Percentiles rank a stretch among this genome's conserved stretches.
These are phyloP conservation scores for Haberlea rhodopensis DNA, from an alignment of 257 asterid genomes.

Conservation along the genomic window DNA sequence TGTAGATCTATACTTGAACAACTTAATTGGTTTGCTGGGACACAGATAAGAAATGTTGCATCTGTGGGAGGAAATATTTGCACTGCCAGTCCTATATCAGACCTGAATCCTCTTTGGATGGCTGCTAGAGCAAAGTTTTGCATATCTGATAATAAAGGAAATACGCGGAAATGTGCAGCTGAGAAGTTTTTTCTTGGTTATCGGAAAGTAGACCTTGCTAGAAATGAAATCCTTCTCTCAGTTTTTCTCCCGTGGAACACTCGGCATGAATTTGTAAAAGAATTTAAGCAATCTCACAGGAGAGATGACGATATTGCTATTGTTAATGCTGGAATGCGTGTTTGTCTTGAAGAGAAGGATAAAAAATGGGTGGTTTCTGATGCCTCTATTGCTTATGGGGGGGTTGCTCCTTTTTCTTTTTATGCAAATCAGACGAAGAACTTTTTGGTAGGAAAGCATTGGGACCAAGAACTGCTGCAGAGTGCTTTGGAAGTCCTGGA, in stretches of 20 bases:
- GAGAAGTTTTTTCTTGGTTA: slow-evolving; percentile 75
- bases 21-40: slow-evolving; percentile 94
- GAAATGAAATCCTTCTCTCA: slow-evolving; percentile 70
- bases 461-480: slow-evolving; percentile 63
- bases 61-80: slow-evolving; percentile 96
- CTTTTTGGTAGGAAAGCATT: slow-evolving; percentile 65
- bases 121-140: slow-evolving; percentile 72
- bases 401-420: slow-evolving; percentile 85
- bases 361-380: slow-evolving; percentile 70
- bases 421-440: slow-evolving; percentile 51
- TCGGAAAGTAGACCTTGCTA: slow-evolving; percentile 77
- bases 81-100: slow-evolving; percentile 98
- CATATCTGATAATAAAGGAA: slow-evolving; percentile 63
- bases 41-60: slow-evolving; percentile 79
- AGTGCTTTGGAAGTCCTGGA: slow-evolving; percentile 58
- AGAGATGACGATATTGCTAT: slow-evolving; percentile 97
- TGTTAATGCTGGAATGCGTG: slow-evolving; percentile 95
- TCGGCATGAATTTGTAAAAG: slow-evolving; percentile 69
- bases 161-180: slow-evolving; percentile 57
- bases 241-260: slow-evolving; percentile 82
- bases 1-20: slow-evolving; percentile 76
- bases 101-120: slow-evolving; percentile 94
- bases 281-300: slow-evolving; percentile 93
- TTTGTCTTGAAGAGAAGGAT: slow-evolving; percentile 53
- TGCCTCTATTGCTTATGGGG: slow-evolving; percentile 77